Conservation (phyloP, 2,329 filamentous ascomycete species). For the Alternaria consortialis region DNA sequence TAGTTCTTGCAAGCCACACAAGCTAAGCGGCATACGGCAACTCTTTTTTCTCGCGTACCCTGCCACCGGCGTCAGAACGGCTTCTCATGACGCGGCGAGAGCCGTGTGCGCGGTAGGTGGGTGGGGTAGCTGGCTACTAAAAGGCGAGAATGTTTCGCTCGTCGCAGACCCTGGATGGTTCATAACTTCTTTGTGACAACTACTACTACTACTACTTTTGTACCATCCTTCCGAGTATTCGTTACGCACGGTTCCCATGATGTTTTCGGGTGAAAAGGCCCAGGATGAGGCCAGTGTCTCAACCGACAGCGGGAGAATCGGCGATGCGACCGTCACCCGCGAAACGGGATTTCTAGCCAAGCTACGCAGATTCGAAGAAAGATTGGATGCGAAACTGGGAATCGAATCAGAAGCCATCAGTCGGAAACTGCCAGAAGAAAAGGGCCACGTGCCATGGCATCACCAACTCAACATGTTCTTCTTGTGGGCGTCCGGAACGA, state of each 20-base stretch:
- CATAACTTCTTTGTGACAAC: conserved; percentile 1
- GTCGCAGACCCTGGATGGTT: neutral
- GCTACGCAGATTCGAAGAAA: conserved; percentile 30
- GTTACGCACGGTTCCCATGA: neutral
- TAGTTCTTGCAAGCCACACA: conserved; percentile 9
- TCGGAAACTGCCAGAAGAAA: conserved; percentile 39
- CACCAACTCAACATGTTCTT: conserved; percentile 51
- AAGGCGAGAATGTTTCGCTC: neutral
- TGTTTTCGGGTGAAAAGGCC: conserved; percentile 21
- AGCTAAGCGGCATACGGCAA: conserved; percentile 24
- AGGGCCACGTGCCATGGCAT: conserved; percentile 37
- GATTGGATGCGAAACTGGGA: conserved; percentile 31
- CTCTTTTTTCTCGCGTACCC: conserved; percentile 1
- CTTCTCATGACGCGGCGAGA: conserved; percentile 19
- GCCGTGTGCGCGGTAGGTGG: conserved; percentile 6
- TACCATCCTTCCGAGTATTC: neutral
- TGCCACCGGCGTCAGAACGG: conserved; percentile 11
- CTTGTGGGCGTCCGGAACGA: conserved; percentile 56
- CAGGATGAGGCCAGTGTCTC: conserved; percentile 23
- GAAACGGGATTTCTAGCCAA: conserved; percentile 28
- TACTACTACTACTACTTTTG: neutral
- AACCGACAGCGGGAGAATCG: conserved; percentile 13
- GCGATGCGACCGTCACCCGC: conserved; percentile 10
- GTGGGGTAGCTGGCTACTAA: conserved; percentile 6
- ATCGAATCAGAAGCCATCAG: conserved; percentile 38